Conservation (phyloP, 129 eudicot genomes). For the Tagetes patula region DNA sequence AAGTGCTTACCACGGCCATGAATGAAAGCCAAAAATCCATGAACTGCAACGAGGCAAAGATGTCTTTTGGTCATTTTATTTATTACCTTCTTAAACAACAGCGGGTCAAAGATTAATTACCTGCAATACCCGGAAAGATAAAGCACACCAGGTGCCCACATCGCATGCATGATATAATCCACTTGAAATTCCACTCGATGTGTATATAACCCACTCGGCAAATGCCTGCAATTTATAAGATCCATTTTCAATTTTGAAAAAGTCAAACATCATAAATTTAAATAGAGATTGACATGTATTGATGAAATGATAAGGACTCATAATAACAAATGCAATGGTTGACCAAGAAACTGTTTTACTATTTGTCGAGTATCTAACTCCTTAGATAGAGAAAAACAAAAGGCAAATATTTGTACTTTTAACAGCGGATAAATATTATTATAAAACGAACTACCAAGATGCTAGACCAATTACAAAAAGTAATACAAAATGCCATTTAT, state of each 20-base stretch:
- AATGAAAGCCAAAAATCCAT: slow-evolving; percentile 99
- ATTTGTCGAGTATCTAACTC: slow-evolving; percentile 5
- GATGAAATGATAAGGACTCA: neutral
- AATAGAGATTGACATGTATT: neutral
- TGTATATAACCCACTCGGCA: slow-evolving; percentile 93
- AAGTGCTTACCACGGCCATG: slow-evolving; percentile 98
- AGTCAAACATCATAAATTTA: neutral
- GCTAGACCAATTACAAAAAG: too few relatives aligned
- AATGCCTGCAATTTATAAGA: slow-evolving; percentile 54
- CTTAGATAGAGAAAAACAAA: neutral
- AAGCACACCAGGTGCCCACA: slow-evolving; percentile 94
- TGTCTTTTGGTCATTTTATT: slow-evolving; percentile 1
- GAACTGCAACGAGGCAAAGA: slow-evolving; percentile 47
- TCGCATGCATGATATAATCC: slow-evolving; percentile 97
- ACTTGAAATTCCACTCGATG: slow-evolving; percentile 86
- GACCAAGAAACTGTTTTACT: neutral
- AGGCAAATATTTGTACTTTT: neutral
- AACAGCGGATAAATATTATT: too few relatives aligned
- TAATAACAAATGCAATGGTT: neutral
- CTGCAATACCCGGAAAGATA: slow-evolving; percentile 76
- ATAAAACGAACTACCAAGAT: too few relatives aligned
- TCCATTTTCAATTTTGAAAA: slow-evolving; percentile 5
- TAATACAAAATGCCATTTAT: too few relatives aligned
- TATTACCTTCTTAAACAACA: too few relatives aligned
- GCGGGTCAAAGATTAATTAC: slow-evolving; percentile 32